Conservation (phyloP, 2,329 filamentous ascomycete species). For the Colletotrichum lindemuthianum region DNA sequence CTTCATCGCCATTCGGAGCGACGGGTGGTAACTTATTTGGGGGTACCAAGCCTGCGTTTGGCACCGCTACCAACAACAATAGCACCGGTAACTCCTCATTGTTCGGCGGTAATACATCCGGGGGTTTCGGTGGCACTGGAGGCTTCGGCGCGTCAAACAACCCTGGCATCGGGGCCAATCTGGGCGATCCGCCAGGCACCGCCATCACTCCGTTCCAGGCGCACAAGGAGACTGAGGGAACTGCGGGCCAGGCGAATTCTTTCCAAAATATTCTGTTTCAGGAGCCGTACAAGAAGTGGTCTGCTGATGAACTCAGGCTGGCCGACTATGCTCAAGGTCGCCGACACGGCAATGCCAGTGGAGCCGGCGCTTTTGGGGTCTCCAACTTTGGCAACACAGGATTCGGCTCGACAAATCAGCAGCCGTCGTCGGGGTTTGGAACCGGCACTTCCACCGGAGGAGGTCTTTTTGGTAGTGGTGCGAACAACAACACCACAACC, state of each 20-base stretch:
- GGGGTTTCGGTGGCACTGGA: constrained; percentile 50
- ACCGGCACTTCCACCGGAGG: constrained; percentile 42
- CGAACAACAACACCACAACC: constrained; percentile 36
- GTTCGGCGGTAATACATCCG: constrained; percentile 55
- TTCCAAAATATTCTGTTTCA: constrained; percentile 86
- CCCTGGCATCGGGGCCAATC: constrained; percentile 60
- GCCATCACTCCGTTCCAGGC: constrained; percentile 75
- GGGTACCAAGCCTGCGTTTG: constrained; percentile 62
- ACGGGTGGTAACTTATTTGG: constrained; percentile 64
- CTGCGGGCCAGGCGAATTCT: constrained; percentile 63
- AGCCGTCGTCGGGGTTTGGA: constrained; percentile 56
- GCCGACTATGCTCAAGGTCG: constrained; percentile 91
- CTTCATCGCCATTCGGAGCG: constrained; percentile 48
- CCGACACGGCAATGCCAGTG: constrained; percentile 83
- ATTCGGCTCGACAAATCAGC: constrained; percentile 54
- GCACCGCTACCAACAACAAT: constrained; percentile 52
- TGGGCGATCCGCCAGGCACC: constrained; percentile 74
- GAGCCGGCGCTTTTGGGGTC: constrained; percentile 85
- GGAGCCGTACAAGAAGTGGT: constrained; percentile 87
- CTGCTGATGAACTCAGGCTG: constrained; percentile 83
- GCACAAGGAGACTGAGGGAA: constrained; percentile 73
- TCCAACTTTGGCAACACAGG: constrained; percentile 60
- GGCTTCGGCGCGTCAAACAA: constrained; percentile 58
- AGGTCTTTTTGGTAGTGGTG: constrained; percentile 52
- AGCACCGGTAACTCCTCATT: constrained; percentile 53